These are phyloP conservation scores for Kalaharituber pfeilii DNA, from an alignment of 2,329 filamentous ascomycete genomes.

Conservation along the genomic window DNA sequence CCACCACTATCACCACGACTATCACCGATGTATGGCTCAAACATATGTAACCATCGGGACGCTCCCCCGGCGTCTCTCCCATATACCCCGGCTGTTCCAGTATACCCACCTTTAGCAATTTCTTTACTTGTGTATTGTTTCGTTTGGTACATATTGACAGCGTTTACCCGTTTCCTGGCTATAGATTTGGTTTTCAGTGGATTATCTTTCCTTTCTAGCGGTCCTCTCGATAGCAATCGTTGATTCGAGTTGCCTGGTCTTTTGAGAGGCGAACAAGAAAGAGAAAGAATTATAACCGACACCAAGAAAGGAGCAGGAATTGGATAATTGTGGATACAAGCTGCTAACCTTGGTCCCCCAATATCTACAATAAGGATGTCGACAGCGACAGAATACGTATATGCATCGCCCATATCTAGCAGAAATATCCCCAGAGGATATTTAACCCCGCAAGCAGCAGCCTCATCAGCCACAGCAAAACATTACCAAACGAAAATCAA, in stretches of 20 bases:
- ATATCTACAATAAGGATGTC: neutral
- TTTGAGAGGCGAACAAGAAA: neutral
- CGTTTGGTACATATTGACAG: neutral
- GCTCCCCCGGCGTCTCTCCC: neutral
- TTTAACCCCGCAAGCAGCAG: neutral
- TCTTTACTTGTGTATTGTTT: neutral
- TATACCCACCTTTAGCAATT: neutral
- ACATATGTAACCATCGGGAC: neutral
- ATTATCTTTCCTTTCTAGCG: neutral
- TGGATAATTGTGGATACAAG: too few relatives aligned
- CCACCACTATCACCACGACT: too few relatives aligned
- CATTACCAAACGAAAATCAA: neutral
- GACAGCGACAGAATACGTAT: neutral
- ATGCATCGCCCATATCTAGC: neutral
- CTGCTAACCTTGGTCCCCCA: too few relatives aligned
- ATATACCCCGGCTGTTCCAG: neutral
- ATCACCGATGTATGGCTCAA: neutral
- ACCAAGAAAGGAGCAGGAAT: too few relatives aligned
- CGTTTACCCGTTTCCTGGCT: neutral
- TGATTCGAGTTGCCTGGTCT: neutral
- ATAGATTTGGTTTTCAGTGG: neutral
- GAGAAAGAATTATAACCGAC: neutral
- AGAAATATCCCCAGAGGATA: neutral
- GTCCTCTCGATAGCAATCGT: neutral
- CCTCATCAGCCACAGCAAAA: neutral